phyloP scores from a whole-genome alignment of 257 asterid genomes.

The Capsicum pubescens region DNA sequence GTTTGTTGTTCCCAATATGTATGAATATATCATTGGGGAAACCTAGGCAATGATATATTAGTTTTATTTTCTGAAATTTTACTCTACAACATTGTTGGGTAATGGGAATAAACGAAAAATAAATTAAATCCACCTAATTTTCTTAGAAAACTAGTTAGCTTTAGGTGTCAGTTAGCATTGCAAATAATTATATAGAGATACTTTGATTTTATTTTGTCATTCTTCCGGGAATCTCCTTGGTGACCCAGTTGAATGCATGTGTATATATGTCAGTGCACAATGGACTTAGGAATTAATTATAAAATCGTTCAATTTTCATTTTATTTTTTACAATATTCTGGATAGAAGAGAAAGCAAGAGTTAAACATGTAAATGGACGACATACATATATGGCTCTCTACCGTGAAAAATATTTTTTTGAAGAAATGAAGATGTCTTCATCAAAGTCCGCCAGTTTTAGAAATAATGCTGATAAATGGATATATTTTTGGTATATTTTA shows the following conservation, averaged over 20 bases:
- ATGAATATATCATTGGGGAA: slow-evolving; percentile 37
- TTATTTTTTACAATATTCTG: not conserved
- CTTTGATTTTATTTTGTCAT: not conserved
- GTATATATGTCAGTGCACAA: slow-evolving; percentile 16
- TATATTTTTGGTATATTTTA: no score
- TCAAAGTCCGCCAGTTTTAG: not conserved
- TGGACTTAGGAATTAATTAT: not conserved
- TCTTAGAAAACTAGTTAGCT: slow-evolving; percentile 8
- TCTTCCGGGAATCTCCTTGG: slow-evolving; percentile 17
- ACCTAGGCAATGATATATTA: slow-evolving; percentile 11
- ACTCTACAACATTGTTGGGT: slow-evolving; percentile 30
- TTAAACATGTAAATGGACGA: not conserved
- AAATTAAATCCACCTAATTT: not conserved
- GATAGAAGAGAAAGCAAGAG: not conserved
- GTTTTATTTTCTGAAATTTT: slow-evolving; percentile 22
- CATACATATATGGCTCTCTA: not conserved
- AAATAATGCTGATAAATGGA: not conserved
- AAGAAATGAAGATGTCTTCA: not conserved
- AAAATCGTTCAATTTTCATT: not conserved
- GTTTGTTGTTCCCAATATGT: slow-evolving; percentile 48
- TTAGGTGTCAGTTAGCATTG: slow-evolving; percentile 1
- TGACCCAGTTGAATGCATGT: slow-evolving; percentile 11
- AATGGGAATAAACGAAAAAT: slow-evolving; percentile 24
- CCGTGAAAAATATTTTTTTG: not conserved
- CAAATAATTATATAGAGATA: slow-evolving; percentile 8